A percentile compares a stretch with the other conserved stretches of the same genome.
Conservation (phyloP, 1,284 basidiomycete genomes). For the Cryptococcus neoformans region DNA sequence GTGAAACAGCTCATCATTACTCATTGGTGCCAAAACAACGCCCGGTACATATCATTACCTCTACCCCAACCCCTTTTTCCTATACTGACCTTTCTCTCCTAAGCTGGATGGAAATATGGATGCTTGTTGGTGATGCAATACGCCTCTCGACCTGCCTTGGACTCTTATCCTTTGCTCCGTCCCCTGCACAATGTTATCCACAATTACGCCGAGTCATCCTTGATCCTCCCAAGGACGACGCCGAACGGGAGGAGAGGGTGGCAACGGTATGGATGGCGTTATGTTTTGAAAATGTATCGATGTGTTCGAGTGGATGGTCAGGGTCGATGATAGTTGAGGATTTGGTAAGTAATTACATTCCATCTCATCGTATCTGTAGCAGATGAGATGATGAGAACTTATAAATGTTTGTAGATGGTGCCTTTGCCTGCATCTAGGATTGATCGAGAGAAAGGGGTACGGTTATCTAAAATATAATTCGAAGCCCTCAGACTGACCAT, state of each 20-base stretch:
- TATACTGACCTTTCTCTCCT: conserved; percentile 49
- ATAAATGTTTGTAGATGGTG: conserved; percentile 10
- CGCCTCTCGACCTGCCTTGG: conserved; percentile 32
- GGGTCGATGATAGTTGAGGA: conserved; percentile 28
- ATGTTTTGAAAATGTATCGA: conserved; percentile 15
- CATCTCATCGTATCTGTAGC: neutral
- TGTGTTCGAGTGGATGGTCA: conserved; percentile 32
- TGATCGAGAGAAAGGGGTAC: neutral
- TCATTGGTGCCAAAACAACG: conserved; percentile 25
- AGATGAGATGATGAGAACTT: neutral
- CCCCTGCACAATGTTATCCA: conserved; percentile 2
- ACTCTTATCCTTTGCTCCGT: conserved; percentile 7
- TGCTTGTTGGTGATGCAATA: conserved; percentile 15
- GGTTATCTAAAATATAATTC: too few species aligned
- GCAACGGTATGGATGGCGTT: conserved; percentile 24
- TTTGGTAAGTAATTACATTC: conserved; percentile 26
- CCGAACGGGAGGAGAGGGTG: conserved; percentile 38
- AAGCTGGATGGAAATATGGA: conserved; percentile 22
- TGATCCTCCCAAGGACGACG: conserved; percentile 19
- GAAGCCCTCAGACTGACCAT: too few species aligned
- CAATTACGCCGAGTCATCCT: conserved; percentile 17
- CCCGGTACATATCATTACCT: conserved; percentile 22
- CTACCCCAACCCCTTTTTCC: conserved; percentile 35
- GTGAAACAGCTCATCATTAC: conserved; percentile 15
- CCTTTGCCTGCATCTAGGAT: conserved; percentile 20